Evolutionary conservation across 2,329 filamentous ascomycete species (phyloP).

Genomic region (Neurospora sp.): DNA sequence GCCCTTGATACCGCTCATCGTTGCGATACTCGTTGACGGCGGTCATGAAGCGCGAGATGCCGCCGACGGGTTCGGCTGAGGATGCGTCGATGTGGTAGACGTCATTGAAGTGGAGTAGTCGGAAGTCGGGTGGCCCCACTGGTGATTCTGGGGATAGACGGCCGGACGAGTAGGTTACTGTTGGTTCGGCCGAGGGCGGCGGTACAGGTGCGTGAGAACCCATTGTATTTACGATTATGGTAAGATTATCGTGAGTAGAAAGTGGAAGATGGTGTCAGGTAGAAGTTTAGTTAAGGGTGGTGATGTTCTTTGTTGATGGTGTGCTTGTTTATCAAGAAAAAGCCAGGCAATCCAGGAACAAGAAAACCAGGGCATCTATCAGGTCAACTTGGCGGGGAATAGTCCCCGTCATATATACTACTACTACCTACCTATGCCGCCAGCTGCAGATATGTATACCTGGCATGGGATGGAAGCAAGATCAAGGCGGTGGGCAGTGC

Average conservation of each 20-base stretch:
- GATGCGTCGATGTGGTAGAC: constrained; percentile 76
- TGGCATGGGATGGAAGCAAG: not conserved
- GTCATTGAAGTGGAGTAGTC: constrained; percentile 87
- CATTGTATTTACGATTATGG: constrained; percentile 1
- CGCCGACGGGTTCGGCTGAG: constrained; percentile 75
- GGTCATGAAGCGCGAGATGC: constrained; percentile 70
- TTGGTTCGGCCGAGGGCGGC: constrained; percentile 18
- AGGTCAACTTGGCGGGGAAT: not conserved
- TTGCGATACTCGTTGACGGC: constrained; percentile 65
- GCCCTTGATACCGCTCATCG: constrained; percentile 40
- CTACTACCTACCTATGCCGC: not conserved
- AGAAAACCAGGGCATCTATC: not conserved
- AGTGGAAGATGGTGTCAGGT: not conserved
- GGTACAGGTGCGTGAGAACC: constrained; percentile 1
- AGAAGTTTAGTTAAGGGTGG: not conserved
- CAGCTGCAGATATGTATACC: not conserved
- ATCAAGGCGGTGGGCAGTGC: not conserved
- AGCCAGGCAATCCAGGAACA: not conserved
- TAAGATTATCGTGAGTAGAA: not conserved
- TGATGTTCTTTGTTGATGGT: not conserved
- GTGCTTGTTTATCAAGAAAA: not conserved
- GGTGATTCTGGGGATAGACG: constrained; percentile 9
- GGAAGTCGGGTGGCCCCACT: constrained; percentile 49
- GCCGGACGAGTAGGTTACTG: constrained; percentile 23
- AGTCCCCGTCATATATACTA: not conserved